These are phyloP conservation scores for Turnera subulata DNA, from an alignment of 345 rosid species.

Conservation along the genomic window DNA sequence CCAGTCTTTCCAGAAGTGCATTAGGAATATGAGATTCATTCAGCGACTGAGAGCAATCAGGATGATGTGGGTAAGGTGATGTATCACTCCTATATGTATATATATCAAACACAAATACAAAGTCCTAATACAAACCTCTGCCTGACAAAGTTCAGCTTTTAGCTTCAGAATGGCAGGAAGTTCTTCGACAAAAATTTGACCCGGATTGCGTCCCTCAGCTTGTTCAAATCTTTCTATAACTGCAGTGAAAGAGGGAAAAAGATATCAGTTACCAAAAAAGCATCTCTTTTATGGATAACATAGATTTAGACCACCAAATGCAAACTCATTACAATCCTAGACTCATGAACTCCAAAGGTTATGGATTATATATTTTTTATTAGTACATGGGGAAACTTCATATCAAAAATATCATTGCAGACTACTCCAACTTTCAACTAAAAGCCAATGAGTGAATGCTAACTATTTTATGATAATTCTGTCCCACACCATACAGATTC, in stretches of 20 bases:
- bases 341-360: not conserved
- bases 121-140: constrained; percentile 35
- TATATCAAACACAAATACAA: not conserved
- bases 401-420: no score
- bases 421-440: no score
- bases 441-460: no score
- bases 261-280: not conserved
- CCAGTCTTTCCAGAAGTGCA: constrained; percentile 67
- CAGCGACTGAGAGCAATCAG: constrained; percentile 39
- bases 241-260: constrained; percentile 21
- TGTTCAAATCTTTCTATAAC: constrained; percentile 81
- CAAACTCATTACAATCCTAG: not conserved
- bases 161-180: constrained; percentile 56
- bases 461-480: no score
- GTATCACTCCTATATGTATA: not conserved
- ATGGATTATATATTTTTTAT: not conserved
- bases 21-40: constrained; percentile 59
- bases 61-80: constrained; percentile 1
- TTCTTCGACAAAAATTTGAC: constrained; percentile 49
- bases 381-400: no score
- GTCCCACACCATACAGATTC: no score
- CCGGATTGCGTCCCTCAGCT: constrained; percentile 48
- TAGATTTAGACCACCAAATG: not conserved
- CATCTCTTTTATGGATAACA: constrained; percentile 2
- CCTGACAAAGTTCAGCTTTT: constrained; percentile 67